Percentiles rank a stretch among this genome's conserved stretches.
These are phyloP conservation scores for Solanum hybrid DNA, from an alignment of 305 asterid species.

Conservation along the genomic window DNA sequence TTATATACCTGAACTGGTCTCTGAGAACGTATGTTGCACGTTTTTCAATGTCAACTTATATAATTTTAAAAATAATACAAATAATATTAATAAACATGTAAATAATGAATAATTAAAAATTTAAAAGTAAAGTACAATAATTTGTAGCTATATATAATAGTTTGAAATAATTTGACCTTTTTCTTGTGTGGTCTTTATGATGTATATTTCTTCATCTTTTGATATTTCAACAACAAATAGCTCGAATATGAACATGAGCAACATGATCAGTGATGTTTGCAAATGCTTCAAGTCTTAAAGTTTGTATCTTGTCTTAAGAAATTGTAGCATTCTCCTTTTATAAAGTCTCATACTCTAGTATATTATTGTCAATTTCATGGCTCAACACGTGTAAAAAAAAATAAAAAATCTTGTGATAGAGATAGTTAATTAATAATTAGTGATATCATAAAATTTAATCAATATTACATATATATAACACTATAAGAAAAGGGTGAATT, in stretches of 20 bases:
- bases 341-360: background rate
- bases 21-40: background rate
- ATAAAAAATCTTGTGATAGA: background rate
- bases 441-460: background rate
- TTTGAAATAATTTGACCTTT: no score
- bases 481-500: no score
- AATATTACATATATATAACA: no score
- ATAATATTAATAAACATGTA: background rate
- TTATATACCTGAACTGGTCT: background rate
- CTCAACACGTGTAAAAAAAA: background rate
- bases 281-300: background rate
- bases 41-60: no score
- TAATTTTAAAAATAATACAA: no score
- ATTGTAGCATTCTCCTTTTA: background rate
- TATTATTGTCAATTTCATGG: background rate
- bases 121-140: no score
- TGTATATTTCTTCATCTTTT: background rate
- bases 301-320: background rate
- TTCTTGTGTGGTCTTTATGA: background rate
- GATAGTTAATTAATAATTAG: background rate
- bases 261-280: background rate
- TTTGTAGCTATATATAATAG: background rate
- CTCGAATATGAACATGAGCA: background rate
- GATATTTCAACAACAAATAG: background rate
- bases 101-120: no score